phyloP scores from a whole-genome alignment of 2,329 filamentous ascomycete genomes.

The Diplocarpon rosae region DNA sequence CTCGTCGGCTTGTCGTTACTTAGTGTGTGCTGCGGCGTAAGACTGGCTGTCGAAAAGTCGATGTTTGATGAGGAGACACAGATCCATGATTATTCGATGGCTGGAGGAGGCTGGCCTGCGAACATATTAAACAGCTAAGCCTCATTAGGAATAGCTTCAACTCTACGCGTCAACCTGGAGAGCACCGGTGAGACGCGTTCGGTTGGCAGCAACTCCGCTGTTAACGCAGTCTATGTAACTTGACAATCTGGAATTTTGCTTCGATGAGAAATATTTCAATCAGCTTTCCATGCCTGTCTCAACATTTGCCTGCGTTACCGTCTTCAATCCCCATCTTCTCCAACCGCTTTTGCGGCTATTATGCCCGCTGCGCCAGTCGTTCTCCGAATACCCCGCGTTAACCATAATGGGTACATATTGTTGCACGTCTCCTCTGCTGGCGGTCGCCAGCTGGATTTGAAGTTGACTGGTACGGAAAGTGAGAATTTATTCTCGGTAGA shows the following conservation, averaged over 20 bases:
- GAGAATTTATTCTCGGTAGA: conserved; percentile 18
- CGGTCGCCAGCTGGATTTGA: conserved; percentile 48
- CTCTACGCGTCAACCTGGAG: not conserved
- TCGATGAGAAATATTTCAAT: no score
- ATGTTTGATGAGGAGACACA: not conserved
- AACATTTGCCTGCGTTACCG: no score
- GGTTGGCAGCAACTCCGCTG: no score
- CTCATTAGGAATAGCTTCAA: no score
- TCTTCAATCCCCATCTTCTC: no score
- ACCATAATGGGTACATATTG: conserved; percentile 44
- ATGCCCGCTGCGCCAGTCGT: conserved; percentile 27
- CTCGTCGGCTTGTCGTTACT: not conserved
- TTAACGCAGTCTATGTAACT: no score
- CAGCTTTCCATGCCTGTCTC: no score
- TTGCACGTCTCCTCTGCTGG: conserved; percentile 43
- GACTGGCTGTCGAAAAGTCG: conserved; percentile 1
- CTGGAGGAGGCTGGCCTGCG: conserved; percentile 5
- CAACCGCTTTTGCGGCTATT: not conserved
- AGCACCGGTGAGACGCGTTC: no score
- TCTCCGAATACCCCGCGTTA: conserved; percentile 47
- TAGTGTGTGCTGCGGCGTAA: not conserved
- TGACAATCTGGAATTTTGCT: no score
- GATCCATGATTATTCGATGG: conserved; percentile 11
- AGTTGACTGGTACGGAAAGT: conserved; percentile 54
- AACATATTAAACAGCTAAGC: not conserved